These are phyloP conservation scores for Cucurbita argyrosperma DNA, from an alignment of 306 rosid species.

Conservation along the genomic window DNA sequence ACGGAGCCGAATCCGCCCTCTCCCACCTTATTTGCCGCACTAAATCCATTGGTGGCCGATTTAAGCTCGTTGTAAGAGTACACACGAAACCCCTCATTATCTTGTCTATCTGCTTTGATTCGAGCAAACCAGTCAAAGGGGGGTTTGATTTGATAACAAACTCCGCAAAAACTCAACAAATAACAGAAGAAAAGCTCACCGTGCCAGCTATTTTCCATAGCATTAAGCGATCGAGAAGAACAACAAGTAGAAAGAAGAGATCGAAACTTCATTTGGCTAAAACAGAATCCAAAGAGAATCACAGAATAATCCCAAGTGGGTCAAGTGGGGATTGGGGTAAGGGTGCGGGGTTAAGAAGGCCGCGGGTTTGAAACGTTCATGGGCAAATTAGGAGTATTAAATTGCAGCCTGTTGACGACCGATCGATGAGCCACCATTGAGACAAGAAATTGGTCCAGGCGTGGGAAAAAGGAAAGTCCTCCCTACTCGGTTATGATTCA, in stretches of 20 bases:
- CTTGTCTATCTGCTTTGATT: conserved; percentile 15
- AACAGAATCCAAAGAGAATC: neutral
- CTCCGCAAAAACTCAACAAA: neutral
- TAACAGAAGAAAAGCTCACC: neutral
- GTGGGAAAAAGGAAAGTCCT: neutral
- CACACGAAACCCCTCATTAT: conserved; percentile 37
- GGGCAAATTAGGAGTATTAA: neutral
- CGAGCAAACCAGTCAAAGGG: neutral
- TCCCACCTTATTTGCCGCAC: conserved; percentile 44
- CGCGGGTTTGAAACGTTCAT: neutral
- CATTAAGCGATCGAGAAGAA: neutral
- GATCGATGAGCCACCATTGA: neutral
- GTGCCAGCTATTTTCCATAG: neutral
- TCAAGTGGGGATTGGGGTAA: neutral
- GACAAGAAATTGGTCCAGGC: neutral
- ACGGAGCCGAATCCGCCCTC: conserved; percentile 84
- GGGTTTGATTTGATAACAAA: neutral
- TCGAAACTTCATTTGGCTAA: neutral
- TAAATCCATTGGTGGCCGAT: conserved; percentile 46
- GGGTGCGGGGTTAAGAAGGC: neutral
- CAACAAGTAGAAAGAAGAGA: neutral
- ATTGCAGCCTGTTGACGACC: neutral
- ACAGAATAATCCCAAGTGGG: neutral
- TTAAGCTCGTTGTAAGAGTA: conserved; percentile 52
- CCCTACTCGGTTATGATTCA: neutral